Evolutionary conservation across 2,329 filamentous ascomycete genomes (phyloP), one percentile per base, ranked within the genome.

Genomic region (Ilyonectria mors-panacis): DNA sequence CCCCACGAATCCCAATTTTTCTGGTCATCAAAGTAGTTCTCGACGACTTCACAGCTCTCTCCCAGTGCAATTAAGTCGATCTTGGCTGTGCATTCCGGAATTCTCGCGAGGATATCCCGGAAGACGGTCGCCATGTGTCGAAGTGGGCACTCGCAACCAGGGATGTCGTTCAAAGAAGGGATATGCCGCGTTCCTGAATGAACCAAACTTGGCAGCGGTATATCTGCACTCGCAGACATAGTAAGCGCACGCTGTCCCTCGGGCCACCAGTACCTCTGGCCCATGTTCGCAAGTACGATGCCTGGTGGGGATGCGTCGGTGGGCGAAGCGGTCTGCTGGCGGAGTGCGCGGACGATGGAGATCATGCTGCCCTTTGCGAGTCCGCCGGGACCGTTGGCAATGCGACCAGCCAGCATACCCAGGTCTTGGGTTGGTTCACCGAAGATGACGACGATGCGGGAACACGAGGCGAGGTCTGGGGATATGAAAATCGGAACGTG

Each of bases 251-350:
- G 86, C 58, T 85, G 81, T 1, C 86, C 86, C 58, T 88, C 86
- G 45, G 92, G 89, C 78, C 92, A 93, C 91, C 94, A 98, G 74
- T 91, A 84, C 19, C 93, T 83, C 80, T 97, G 91, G 5, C 93
- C 94, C 4, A 89, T 85, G 77, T 97, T 98, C 51, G 94, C 88
- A 28, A 97, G 83, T 30, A 98, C 81, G 63, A 98, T 82, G 3
- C 88, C 92, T 0, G 86, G 89, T 2, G 82, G 70, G 2, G 78
- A 71, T 0, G 75, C 30, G 21, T 84, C 81, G 0, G 72, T 54
- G 0, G 78, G 69, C 15, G 79, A 81, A 37, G 79, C 79, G 26
- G 53, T 68, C 63, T 85, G 80, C 17, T 73, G 59, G 47, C 76
- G 76, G 5, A 91, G 79, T 13, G 78, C 81, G 39, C 83, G 78